Evolutionary conservation across 192 early-diverging fungal species (phyloP), one percentile per base, ranked within the genome.

Genomic region (Gamsiella multidivaricata): DNA sequence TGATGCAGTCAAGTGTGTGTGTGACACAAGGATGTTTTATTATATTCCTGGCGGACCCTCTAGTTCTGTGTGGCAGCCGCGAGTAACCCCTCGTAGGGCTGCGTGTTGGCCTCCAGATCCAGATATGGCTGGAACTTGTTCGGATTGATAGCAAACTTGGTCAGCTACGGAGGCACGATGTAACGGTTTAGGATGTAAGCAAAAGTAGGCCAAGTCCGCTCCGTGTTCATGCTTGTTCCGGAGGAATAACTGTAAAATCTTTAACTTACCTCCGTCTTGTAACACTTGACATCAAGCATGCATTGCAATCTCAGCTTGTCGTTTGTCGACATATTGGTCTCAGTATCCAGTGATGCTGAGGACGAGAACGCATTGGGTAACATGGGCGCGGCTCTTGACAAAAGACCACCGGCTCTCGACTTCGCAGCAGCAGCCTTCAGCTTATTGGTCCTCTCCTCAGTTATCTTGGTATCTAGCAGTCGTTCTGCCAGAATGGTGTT

Each of bases 241-340:
- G n/a, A n/a, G n/a, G n/a, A n/a, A n/a, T n/a, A 22, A 59, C 23
- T 26, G 12, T 59, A 37, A 9, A 4, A 20, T 41, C 28, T 3
- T 57, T 8, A 15, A 37, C 33, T 74, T 80, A 89, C 88, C 81
- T 89, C 86, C 26, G 66, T 59, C 17, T 81, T 85, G 49, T 85
- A 85, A 36, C 70, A 71, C 18, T 51, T 52, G 11, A 87, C 86
- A 70, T 89, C 88, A 29, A 89, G 68, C 29, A 79, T 65, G 26
- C 80, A 68, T 46, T 89, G 88, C 18, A 89, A 33, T 7, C 85
- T 73, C 62, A 88, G 83, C 39, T 89, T 89, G 59, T 89, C 88
- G 28, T 82, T 81, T 29, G 84, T 85, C 22, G 82, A 79, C 80
- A 89, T 70, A 17, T 54, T 52, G n/a, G 71, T 25, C 26, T 43